phyloP scores from a whole-genome alignment of 2,329 filamentous ascomycete species.

The Capronia epimyces region DNA sequence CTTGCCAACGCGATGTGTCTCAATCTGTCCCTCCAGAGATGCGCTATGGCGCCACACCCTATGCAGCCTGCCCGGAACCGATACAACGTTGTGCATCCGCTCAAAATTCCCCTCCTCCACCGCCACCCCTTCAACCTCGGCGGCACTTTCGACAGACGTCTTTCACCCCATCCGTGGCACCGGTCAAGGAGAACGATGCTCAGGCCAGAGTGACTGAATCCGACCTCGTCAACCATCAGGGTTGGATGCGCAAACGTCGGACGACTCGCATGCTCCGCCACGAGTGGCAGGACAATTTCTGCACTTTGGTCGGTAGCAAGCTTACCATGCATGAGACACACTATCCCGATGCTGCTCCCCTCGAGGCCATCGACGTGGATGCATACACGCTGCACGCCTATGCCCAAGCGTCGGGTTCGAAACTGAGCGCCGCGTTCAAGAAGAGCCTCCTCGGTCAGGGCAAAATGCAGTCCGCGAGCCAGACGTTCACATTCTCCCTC shows the following conservation, averaged over 20 bases:
- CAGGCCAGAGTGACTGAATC: conserved; percentile 17
- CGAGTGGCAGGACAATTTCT: conserved; percentile 91
- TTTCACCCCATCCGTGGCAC: conserved; percentile 26
- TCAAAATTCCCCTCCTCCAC: conserved; percentile 1
- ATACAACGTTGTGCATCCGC: conserved; percentile 44
- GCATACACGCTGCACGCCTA: conserved; percentile 38
- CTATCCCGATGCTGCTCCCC: conserved; percentile 28
- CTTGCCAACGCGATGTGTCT: conserved; percentile 70
- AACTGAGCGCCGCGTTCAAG: conserved; percentile 81
- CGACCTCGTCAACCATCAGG: conserved; percentile 56
- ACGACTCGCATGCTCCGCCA: conserved; percentile 82
- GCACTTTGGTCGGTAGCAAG: conserved; percentile 71
- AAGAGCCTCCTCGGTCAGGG: conserved; percentile 45
- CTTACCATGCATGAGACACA: conserved; percentile 42
- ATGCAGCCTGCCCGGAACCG: conserved; percentile 37
- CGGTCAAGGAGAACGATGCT: conserved; percentile 22
- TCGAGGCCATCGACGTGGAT: conserved; percentile 37
- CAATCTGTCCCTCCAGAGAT: conserved; percentile 94
- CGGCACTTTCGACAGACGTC: conserved; percentile 21
- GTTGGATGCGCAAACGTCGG: conserved; percentile 92
- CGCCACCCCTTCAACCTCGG: conserved; percentile 19
- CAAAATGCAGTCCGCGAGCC: conserved; percentile 30
- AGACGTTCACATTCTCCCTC: conserved; percentile 41
- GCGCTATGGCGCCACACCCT: conserved; percentile 58
- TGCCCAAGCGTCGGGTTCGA: conserved; percentile 64